Evolutionary conservation across 2,329 filamentous ascomycete species (phyloP).

Genomic region (Parastagonospora avenae): DNA sequence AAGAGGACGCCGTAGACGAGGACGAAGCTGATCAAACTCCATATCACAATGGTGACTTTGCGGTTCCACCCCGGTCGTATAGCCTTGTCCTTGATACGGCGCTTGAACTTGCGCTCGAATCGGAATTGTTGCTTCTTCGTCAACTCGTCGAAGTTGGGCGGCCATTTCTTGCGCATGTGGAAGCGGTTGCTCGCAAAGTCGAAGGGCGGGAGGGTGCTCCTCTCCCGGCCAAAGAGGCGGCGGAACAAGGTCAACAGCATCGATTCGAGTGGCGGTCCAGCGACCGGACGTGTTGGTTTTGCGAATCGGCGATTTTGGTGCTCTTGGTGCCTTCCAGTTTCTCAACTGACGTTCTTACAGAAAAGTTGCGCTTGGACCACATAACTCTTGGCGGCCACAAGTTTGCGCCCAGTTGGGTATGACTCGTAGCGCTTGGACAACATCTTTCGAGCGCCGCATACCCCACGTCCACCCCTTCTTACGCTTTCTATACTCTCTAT

Average conservation of each 20-base stretch:
- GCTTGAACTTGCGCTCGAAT: slow-evolving; percentile 79
- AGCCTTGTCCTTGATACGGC: slow-evolving; percentile 67
- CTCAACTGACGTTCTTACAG: slow-evolving; percentile 23
- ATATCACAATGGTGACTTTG: slow-evolving; percentile 68
- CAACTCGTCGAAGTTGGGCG: slow-evolving; percentile 74
- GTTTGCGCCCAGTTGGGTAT: slow-evolving; percentile 21
- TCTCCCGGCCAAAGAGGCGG: slow-evolving; percentile 53
- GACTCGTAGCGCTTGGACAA: slow-evolving; percentile 19
- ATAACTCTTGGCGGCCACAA: slow-evolving; percentile 20
- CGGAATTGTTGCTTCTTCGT: slow-evolving; percentile 75
- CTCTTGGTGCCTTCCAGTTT: slow-evolving; percentile 8
- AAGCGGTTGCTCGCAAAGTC: slow-evolving; percentile 62
- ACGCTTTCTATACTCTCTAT: slow-evolving; percentile 13
- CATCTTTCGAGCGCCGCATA: slow-evolving; percentile 6
- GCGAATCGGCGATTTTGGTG: neutral
- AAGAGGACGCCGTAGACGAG: slow-evolving; percentile 64
- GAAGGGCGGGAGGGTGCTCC: slow-evolving; percentile 42
- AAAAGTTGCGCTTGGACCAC: slow-evolving; percentile 7
- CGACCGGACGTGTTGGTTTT: neutral
- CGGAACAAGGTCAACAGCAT: slow-evolving; percentile 50
- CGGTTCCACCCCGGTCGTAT: slow-evolving; percentile 69
- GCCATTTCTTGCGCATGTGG: slow-evolving; percentile 75
- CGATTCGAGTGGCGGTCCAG: slow-evolving; percentile 4
- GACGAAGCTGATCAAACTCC: slow-evolving; percentile 54
- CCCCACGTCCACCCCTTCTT: slow-evolving; percentile 10